Base-by-base conservation (phyloP, 345 rosid genomes). In the Eucalyptus sp. region DNA sequence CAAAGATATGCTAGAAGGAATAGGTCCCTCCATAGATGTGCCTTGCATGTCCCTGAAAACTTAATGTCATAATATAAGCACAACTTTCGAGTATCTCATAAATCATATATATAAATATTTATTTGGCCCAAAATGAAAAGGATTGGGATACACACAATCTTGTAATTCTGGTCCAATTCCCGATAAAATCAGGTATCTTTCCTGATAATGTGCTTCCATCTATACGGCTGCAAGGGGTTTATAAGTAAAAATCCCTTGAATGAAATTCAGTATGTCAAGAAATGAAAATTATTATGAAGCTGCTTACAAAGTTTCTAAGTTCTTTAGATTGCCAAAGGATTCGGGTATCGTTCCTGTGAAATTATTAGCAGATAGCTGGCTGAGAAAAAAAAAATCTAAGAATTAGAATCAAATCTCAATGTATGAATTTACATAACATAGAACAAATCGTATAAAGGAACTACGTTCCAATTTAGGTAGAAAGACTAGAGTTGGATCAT, bases 21-120 rank as follows among this genome's bases (percentile, higher is more conserved):
- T 93, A 27, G 99, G 98, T 54, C 99, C 99, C 91, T 92, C 94
- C 97, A 96, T 90, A 46, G 96, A 93, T 64, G 98, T 95, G 43
- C 99, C 99, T 88, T 98, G 97, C 92, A 94, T 86, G 92, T 95
- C 91, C 56, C 98, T 98, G 91, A 91, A 52, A 52, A 52, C 56
- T 52, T 52, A 89, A 29, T 48, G 24, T 62, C 33, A 52, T 18
- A 10, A 86, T n/a, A 85, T 17, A 50, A n/a, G 33, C 51, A 29
- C 43, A 86, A 29, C 43, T 86, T 86, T 50, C 2, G 16, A 49
- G 22, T 86, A 50, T 49, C n/a, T 7, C 56, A 49, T 15, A n/a
- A 48, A 50, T 49, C 41, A n/a, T 14, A 13, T 10, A 14, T 4
- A n/a, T 13, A 14, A 64, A 14, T 13, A 64, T 52, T 52, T 4